A percentile compares a stretch with the other conserved stretches of the same genome.
Evolutionary conservation across 1,284 basidiomycete species (phyloP).

Genomic region (Leccinum solheimii): DNA sequence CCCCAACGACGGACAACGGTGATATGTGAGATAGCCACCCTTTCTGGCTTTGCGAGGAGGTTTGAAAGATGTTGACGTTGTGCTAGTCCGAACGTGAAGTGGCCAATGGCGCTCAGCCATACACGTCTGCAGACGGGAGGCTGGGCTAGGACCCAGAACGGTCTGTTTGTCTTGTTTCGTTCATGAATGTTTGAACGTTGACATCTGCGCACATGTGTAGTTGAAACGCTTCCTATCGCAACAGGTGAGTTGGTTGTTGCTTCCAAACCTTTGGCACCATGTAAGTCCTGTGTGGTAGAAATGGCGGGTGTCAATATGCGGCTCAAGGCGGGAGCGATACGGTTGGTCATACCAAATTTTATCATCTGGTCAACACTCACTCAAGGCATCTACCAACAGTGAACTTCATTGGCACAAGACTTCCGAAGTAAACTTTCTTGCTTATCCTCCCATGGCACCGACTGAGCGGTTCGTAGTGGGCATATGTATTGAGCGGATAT

Average conservation of each 20-base stretch:
- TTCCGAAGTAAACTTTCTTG: conserved; percentile 40
- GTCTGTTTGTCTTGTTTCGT: conserved; percentile 19
- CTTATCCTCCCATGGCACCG: neutral
- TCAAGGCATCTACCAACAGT: conserved; percentile 34
- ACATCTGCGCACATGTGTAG: conserved; percentile 23
- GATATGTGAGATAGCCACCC: conserved; percentile 26
- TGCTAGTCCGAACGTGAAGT: conserved; percentile 44
- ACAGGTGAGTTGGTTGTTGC: conserved; percentile 16
- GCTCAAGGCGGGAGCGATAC: conserved; percentile 49
- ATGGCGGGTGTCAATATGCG: conserved; percentile 52
- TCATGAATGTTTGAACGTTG: neutral
- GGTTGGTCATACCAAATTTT: conserved; percentile 28
- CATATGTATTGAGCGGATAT: conserved; percentile 62
- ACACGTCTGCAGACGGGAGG: conserved; percentile 54
- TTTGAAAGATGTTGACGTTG: neutral
- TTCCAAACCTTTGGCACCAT: neutral
- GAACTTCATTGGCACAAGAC: conserved; percentile 62
- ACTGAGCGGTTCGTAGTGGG: conserved; percentile 45
- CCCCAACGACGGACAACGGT: conserved; percentile 53
- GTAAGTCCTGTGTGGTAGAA: neutral
- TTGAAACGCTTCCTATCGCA: conserved; percentile 44
- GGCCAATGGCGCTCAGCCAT: conserved; percentile 57
- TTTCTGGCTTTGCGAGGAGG: neutral
- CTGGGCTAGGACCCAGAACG: conserved; percentile 52
- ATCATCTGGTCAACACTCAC: neutral